Evolutionary conservation across 371 early-diverging fungal species (phyloP), one percentile per base, ranked within the genome.

Genomic region (Catenaria anguillulae): DNA sequence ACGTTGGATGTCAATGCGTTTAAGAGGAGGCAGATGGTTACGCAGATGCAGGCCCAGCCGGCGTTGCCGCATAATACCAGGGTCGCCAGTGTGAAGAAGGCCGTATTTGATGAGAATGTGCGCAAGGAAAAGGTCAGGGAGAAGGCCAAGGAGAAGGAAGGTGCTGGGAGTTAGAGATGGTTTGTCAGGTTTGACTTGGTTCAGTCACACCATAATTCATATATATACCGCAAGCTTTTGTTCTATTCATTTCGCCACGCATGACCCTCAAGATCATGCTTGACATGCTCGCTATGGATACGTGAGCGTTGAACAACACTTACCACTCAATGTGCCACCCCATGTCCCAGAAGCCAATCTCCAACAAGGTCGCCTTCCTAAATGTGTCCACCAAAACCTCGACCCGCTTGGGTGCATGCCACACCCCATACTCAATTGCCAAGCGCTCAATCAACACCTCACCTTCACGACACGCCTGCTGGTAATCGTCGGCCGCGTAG

Each of bases 281-380:
- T n/a, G n/a, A n/a, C n/a, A n/a, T n/a, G n/a, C n/a, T n/a, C n/a
- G n/a, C n/a, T n/a, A n/a, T n/a, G n/a, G n/a, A n/a, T n/a, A n/a
- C n/a, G n/a, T n/a, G n/a, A n/a, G n/a, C n/a, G n/a, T n/a, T n/a
- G n/a, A n/a, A n/a, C n/a, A n/a, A n/a, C n/a, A n/a, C n/a, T 48
- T 50, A 50, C 52, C 52, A 50, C 52, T 50, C 52, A 17, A 29
- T 23, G 17, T 50, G 24, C 29, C 26, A 29, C 0, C 52, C 83
- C 77, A 79, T 84, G 61, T 87, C 82, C 86, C 87, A 89, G 66
- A 89, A 87, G 52, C 76, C 74, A 23, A 77, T 70, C 62, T 89
- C 88, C 52, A 87, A 70, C 31, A 77, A 64, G 19, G 83, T 81
- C 1, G 83, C 86, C 42, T 85, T 83, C 42, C 80, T 73, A 69